These are phyloP conservation scores for Cronartium ribicola DNA, from an alignment of 1,284 basidiomycete genomes.

Conservation along the genomic window DNA sequence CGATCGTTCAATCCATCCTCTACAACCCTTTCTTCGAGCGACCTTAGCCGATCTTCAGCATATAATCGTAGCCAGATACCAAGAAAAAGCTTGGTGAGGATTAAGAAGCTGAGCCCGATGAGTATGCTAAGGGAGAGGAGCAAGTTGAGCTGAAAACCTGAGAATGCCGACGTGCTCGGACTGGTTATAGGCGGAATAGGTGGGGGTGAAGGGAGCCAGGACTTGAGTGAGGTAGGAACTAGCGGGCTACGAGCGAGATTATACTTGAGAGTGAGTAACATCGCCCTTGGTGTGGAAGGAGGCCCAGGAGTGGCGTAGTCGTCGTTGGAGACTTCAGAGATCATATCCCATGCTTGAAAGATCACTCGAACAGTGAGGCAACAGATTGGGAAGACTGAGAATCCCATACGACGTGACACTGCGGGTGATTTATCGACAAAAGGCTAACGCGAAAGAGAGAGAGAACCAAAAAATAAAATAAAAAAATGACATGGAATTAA, in stretches of 20 bases:
- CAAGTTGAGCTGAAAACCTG: conserved; percentile 21
- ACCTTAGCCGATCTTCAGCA: conserved; percentile 16
- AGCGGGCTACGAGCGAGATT: not conserved
- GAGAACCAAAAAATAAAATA: conserved; percentile 16
- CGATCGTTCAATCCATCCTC: conserved; percentile 25
- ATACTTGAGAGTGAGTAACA: not conserved
- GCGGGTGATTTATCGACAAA: conserved; percentile 95
- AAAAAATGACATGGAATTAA: not conserved
- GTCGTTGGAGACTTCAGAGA: conserved; percentile 56
- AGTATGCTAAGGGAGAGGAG: conserved; percentile 12
- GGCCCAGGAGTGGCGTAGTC: conserved; percentile 45
- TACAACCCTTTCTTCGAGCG: not conserved
- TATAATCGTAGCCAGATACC: conserved; percentile 29
- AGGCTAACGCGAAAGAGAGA: conserved; percentile 56
- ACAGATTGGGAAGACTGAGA: conserved; percentile 85
- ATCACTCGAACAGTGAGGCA: conserved; percentile 84
- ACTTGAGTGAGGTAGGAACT: not conserved
- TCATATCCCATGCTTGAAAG: conserved; percentile 66
- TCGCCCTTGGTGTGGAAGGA: not conserved
- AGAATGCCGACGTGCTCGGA: conserved; percentile 4
- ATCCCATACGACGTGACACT: conserved; percentile 86
- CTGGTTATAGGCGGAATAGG: not conserved
- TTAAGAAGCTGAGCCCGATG: conserved; percentile 13
- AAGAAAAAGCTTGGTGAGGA: conserved; percentile 22
- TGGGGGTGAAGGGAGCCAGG: not conserved